Evolutionary conservation across 2,329 filamentous ascomycete genomes (phyloP).

Genomic region (Neofusicoccum kwambonambiense): DNA sequence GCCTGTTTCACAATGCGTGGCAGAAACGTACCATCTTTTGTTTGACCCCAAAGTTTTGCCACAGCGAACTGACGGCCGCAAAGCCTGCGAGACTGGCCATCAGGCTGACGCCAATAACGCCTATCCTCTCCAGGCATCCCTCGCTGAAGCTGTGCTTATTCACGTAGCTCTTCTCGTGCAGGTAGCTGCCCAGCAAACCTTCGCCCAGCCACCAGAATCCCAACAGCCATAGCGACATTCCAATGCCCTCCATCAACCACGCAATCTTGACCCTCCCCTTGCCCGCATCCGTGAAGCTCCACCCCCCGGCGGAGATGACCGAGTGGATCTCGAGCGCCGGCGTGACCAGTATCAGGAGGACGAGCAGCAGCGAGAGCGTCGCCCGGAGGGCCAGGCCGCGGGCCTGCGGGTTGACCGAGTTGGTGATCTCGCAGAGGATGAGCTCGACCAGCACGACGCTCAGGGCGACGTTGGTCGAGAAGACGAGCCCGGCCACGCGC

Average conservation of each 20-base stretch:
- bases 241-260: slow-evolving; percentile 62
- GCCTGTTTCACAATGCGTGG: too few species aligned
- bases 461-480: slow-evolving; percentile 73
- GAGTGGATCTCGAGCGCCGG: slow-evolving; percentile 77
- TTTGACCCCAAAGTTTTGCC: slow-evolving; percentile 74
- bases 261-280: slow-evolving; percentile 59
- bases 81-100: slow-evolving; percentile 90
- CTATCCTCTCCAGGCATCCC: slow-evolving; percentile 64
- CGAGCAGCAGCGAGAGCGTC: slow-evolving; percentile 68
- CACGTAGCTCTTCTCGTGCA: slow-evolving; percentile 46
- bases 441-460: slow-evolving; percentile 76
- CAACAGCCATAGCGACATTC: slow-evolving; percentile 68
- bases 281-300: slow-evolving; percentile 54
- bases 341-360: slow-evolving; percentile 71
- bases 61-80: slow-evolving; percentile 81
- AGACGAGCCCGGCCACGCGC: slow-evolving; percentile 60
- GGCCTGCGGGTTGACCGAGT: slow-evolving; percentile 66
- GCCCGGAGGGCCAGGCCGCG: slow-evolving; percentile 66
- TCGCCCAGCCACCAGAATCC: slow-evolving; percentile 75
- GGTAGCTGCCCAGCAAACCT: slow-evolving; percentile 57
- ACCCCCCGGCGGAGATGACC: slow-evolving; percentile 57
- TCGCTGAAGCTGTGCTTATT: slow-evolving; percentile 51
- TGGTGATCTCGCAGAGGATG: slow-evolving; percentile 80
- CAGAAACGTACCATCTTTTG: slow-evolving; percentile 51
- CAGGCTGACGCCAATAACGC: slow-evolving; percentile 78